Conservation (phyloP, 768 basidiomycete species). For the Boletus rex-veris region DNA sequence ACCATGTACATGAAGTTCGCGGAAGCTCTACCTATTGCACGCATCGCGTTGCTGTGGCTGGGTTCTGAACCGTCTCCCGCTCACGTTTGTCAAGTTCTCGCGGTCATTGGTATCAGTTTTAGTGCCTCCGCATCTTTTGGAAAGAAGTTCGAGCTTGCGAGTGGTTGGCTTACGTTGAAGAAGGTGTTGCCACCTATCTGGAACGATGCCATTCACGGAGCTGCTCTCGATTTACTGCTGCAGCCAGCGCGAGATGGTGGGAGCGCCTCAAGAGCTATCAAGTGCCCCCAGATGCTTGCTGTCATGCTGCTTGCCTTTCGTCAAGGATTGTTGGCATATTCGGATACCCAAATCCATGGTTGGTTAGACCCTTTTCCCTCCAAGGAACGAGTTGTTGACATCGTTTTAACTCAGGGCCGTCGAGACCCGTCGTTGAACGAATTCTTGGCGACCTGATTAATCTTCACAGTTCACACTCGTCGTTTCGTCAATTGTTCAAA, state of each 20-base stretch:
- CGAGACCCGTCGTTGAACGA: conserved; percentile 16
- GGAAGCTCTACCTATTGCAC: conserved; percentile 68
- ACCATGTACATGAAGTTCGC: conserved; percentile 67
- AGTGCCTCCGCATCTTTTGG: conserved; percentile 58
- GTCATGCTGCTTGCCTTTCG: conserved; percentile 69
- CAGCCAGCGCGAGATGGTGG: conserved; percentile 35
- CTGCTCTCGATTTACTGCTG: conserved; percentile 66
- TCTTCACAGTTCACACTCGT: conserved; percentile 58
- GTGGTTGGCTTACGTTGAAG: conserved; percentile 78
- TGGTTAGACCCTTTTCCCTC: conserved; percentile 6
- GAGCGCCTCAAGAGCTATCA: conserved; percentile 32
- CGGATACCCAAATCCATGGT: conserved; percentile 20
- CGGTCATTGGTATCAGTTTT: conserved; percentile 55
- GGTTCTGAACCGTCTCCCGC: conserved; percentile 66
- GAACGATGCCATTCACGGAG: conserved; percentile 62
- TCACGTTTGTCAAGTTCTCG: conserved; percentile 57
- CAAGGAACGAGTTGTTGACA: background rate
- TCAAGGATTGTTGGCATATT: conserved; percentile 43
- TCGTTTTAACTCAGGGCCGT: conserved; percentile 18
- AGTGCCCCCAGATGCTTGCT: conserved; percentile 68
- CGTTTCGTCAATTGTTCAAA: conserved; percentile 71
- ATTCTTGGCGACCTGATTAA: conserved; percentile 68
- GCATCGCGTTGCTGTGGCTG: conserved; percentile 75
- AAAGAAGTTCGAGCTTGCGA: conserved; percentile 79
- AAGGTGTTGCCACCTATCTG: conserved; percentile 65